Conservation (phyloP, 2,329 filamentous ascomycete species). For the Acrodontium crateriforme region DNA sequence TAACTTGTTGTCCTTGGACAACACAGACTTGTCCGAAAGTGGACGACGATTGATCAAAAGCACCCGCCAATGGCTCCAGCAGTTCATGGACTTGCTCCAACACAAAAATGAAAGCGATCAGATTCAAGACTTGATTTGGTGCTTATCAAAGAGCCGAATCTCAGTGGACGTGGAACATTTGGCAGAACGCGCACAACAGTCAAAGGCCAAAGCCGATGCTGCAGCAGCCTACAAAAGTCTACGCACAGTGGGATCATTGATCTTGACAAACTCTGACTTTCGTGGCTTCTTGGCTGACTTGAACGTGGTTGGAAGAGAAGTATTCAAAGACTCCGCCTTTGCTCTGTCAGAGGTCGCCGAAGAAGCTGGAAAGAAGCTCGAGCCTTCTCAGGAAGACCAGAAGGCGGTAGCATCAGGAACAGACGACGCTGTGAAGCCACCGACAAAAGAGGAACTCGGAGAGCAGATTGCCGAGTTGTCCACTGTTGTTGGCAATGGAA, state of each 20-base stretch:
- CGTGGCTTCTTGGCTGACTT: slow-evolving; percentile 73
- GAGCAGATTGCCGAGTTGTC: slow-evolving; percentile 30
- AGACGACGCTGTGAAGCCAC: slow-evolving; percentile 36
- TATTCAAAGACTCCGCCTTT: slow-evolving; percentile 76
- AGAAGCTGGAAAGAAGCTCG: slow-evolving; percentile 57
- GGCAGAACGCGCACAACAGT: slow-evolving; percentile 43
- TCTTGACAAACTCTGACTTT: slow-evolving; percentile 83
- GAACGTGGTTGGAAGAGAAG: slow-evolving; percentile 62
- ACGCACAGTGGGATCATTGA: slow-evolving; percentile 67
- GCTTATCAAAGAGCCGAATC: slow-evolving; percentile 58
- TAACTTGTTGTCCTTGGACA: slow-evolving; percentile 63
- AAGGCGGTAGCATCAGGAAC: slow-evolving; percentile 39
- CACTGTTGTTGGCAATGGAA: slow-evolving; percentile 32
- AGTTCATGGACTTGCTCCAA: slow-evolving; percentile 67
- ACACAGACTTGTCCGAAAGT: slow-evolving; percentile 60
- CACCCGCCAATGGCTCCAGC: slow-evolving; percentile 57
- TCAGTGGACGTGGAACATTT: slow-evolving; percentile 54
- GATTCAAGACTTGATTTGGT: slow-evolving; percentile 87
- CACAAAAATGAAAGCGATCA: slow-evolving; percentile 77
- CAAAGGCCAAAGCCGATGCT: slow-evolving; percentile 56
- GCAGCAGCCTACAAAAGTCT: slow-evolving; percentile 68
- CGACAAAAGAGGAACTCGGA: slow-evolving; percentile 49
- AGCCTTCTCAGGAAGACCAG: slow-evolving; percentile 51
- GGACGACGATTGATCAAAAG: slow-evolving; percentile 61
- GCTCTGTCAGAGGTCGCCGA: slow-evolving; percentile 63